Base-by-base conservation (phyloP, 495 filamentous ascomycete genomes). In the Penicilliopsis zonata region DNA sequence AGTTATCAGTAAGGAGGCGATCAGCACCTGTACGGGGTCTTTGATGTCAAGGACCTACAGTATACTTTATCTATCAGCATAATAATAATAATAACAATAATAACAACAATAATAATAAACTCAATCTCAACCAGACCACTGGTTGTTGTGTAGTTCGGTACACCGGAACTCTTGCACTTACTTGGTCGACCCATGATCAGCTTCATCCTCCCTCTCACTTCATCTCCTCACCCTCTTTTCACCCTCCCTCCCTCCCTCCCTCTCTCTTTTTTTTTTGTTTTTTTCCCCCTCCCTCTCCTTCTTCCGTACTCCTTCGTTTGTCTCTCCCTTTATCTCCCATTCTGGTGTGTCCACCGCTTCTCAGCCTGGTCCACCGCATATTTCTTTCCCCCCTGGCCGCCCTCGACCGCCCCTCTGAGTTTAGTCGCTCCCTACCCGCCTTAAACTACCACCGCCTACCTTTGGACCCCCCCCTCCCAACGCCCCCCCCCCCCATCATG, bases 401-500 rank as follows among this genome's bases (percentile, higher is more conserved):
- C 21, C 36, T 39, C 36, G 4, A n/a, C 10, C 25, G 25, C 25
- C 25, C 10, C 25, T n/a, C n/a, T n/a, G n/a, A n/a, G n/a, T n/a
- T n/a, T n/a, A 27, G n/a, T 27, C 14, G 33, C 41, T 40, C 40
- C 36, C 39, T 42, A 36, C 46, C 40, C 40, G 35, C 30, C 36
- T 36, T 19, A n/a, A 4, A 12, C 25, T 9, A 27, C 23, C 33
- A 35, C 26, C 32, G 26, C 30, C 34, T 33, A 28, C 36, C 35
- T 38, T 37, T 24, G 35, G 27, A 22, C 33, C 17, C 9, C 18
- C 12, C 12, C 14, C 9, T 19, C 30, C 24, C 15, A 14, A n/a
- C 35, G 21, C 33, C 18, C 15, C 26, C 27, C 21, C 30, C 18
- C 36, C 44, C 45, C 41, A 44, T 40, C 45, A 49, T 49, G 45